Evolutionary conservation across 75 land plant species (phyloP).

Genomic region (Sequoia sempervirens): DNA sequence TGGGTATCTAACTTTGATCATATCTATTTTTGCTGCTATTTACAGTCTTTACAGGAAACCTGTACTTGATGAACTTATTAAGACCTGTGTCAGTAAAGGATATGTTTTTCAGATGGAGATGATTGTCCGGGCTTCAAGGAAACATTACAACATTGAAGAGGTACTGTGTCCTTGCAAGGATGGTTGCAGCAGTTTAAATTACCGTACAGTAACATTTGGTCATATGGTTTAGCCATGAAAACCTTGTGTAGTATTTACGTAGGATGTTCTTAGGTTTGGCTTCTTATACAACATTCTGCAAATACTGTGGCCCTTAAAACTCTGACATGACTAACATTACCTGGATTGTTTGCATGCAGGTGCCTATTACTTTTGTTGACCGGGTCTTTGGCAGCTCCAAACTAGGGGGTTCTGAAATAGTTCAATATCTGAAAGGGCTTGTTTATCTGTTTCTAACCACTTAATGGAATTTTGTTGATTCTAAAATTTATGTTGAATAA

Average conservation of each 20-base stretch:
- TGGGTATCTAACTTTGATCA: background rate
- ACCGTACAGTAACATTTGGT: background rate
- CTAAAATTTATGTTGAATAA: background rate
- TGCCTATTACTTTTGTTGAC: constrained; percentile 98
- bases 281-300: background rate
- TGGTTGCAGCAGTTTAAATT: background rate
- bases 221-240: background rate
- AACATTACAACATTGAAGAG: constrained; percentile 86
- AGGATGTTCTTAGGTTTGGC: background rate
- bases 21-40: background rate
- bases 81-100: constrained; percentile 83
- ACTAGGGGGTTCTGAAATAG: constrained; percentile 97
- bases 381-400: constrained; percentile 97
- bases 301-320: background rate
- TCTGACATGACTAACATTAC: background rate
- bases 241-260: background rate
- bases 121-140: constrained; percentile 89
- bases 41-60: constrained; percentile 74
- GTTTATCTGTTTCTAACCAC: constrained; percentile 77
- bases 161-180: constrained; percentile 26
- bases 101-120: constrained; percentile 99
- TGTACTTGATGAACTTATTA: constrained; percentile 81
- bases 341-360: constrained; percentile 38
- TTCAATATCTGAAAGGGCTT: constrained; percentile 91
- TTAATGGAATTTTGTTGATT: constrained; percentile 12